Evolutionary conservation across 2,329 filamentous ascomycete species (phyloP).

Genomic region (Incumbomyces lentus): DNA sequence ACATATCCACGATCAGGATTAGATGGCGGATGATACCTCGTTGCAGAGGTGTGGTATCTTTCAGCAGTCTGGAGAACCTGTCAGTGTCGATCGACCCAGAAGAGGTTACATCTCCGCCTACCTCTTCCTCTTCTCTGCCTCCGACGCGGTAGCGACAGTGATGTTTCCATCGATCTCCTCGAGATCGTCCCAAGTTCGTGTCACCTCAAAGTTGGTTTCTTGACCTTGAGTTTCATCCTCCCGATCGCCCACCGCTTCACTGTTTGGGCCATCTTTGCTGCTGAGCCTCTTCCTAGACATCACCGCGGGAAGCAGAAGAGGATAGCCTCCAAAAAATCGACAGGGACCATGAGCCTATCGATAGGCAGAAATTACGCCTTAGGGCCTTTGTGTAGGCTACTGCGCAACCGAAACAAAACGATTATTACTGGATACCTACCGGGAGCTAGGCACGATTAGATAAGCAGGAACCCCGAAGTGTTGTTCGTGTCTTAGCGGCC

Average conservation of each 20-base stretch:
- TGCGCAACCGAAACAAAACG: too few species aligned
- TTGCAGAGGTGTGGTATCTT: conserved; percentile 91
- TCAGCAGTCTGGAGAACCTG: conserved; percentile 53
- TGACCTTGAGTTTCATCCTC: conserved; percentile 22
- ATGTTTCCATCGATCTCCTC: conserved; percentile 73
- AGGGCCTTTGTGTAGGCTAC: too few species aligned
- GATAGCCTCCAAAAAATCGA: conserved; percentile 34
- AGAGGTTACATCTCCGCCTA: conserved; percentile 24
- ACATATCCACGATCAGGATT: conserved; percentile 83
- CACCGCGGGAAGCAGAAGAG: conserved; percentile 27
- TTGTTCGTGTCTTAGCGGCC: too few species aligned
- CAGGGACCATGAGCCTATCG: conserved; percentile 2
- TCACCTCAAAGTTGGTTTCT: conserved; percentile 38
- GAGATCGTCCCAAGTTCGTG: conserved; percentile 53
- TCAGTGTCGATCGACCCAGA: conserved; percentile 12
- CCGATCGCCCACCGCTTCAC: conserved; percentile 26
- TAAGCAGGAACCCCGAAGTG: too few species aligned
- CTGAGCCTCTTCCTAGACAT: conserved; percentile 7
- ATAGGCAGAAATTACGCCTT: conserved; percentile 8
- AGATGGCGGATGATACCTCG: conserved; percentile 96
- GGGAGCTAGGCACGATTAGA: too few species aligned
- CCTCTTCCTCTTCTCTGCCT: conserved; percentile 72
- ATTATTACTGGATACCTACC: too few species aligned
- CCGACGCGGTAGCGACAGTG: conserved; percentile 60
- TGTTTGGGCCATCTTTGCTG: conserved; percentile 29